Evolutionary conservation across 306 rosid species (phyloP).

Genomic region (Dicorynia guianensis): DNA sequence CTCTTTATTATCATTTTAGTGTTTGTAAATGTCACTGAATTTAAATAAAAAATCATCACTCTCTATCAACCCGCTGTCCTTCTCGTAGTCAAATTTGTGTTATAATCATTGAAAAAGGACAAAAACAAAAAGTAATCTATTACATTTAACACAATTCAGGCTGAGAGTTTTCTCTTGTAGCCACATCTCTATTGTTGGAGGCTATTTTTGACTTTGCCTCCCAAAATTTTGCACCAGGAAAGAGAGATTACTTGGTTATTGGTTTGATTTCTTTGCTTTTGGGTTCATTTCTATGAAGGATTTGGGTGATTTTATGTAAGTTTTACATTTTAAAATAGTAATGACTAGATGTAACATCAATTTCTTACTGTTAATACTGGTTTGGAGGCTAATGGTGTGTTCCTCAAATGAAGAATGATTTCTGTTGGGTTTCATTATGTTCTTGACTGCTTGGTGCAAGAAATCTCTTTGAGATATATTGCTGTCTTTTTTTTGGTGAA

Average conservation of each 20-base stretch:
- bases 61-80: background rate
- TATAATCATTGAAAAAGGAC: background rate
- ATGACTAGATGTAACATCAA: background rate
- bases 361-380: background rate
- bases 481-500: background rate
- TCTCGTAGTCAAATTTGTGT: background rate
- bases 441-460: background rate
- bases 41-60: background rate
- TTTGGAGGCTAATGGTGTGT: background rate
- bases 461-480: conserved; percentile 1
- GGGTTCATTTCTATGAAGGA: conserved; percentile 8
- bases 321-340: background rate
- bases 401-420: conserved; percentile 12
- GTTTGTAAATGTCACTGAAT: background rate
- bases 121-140: background rate
- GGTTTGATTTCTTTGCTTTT: background rate
- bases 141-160: background rate
- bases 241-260: conserved; percentile 5
- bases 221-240: conserved; percentile 7
- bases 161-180: background rate
- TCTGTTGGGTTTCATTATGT: background rate
- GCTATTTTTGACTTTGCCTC: background rate
- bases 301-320: background rate
- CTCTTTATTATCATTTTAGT: background rate
- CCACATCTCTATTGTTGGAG: background rate